phyloP scores from a whole-genome alignment of 768 basidiomycete species.

The Gymnopilus dilepis region DNA sequence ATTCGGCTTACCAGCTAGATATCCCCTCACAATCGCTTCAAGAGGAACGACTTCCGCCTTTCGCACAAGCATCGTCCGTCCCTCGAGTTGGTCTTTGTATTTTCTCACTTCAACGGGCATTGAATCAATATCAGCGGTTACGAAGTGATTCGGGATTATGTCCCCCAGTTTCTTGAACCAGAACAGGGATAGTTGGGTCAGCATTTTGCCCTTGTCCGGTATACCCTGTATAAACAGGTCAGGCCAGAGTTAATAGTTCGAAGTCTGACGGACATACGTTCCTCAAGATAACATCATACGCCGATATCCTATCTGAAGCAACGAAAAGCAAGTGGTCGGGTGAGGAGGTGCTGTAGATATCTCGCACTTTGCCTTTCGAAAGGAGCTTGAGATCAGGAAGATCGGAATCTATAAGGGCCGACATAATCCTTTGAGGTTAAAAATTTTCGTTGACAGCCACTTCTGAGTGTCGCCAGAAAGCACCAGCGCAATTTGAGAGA shows the following conservation, averaged over 20 bases:
- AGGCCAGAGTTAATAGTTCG: neutral
- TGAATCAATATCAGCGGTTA: constrained; percentile 74
- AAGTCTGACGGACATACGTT: constrained; percentile 67
- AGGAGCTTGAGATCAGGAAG: constrained; percentile 69
- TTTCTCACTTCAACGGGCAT: constrained; percentile 84
- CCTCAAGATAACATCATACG: constrained; percentile 93
- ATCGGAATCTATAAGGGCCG: constrained; percentile 57
- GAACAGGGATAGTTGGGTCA: constrained; percentile 91
- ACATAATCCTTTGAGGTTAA: constrained; percentile 15
- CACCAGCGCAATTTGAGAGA: no score
- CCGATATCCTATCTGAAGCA: constrained; percentile 94
- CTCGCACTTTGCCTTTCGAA: constrained; percentile 94
- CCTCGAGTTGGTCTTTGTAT: constrained; percentile 79
- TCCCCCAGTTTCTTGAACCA: constrained; percentile 88
- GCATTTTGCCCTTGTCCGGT: constrained; percentile 88
- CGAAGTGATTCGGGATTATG: constrained; percentile 89
- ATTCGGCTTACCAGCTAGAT: constrained; percentile 77
- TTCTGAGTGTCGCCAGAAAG: no score
- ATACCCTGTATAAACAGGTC: constrained; percentile 68
- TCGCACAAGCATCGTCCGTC: constrained; percentile 88
- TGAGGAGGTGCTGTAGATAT: constrained; percentile 83
- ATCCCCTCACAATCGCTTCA: constrained; percentile 96
- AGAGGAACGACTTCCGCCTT: constrained; percentile 89
- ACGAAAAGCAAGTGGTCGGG: constrained; percentile 85
- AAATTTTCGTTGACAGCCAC: no score